phyloP scores from a whole-genome alignment of 2,329 filamentous ascomycete species.

The Seiridium cupressi region DNA sequence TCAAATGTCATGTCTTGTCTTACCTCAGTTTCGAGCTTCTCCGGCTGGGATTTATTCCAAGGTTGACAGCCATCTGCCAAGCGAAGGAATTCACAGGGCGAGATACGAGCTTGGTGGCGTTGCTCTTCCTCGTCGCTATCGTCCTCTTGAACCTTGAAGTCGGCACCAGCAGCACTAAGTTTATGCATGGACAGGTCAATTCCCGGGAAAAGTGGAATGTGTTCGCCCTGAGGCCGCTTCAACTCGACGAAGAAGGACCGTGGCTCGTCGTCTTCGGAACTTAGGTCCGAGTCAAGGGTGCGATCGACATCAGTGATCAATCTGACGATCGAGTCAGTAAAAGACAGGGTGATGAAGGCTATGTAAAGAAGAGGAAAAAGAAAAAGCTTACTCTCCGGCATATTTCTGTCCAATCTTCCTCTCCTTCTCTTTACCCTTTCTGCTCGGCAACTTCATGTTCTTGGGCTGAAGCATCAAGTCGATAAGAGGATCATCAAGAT shows the following conservation, averaged over 20 bases:
- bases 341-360: not conserved
- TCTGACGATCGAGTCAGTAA: slow-evolving; percentile 8
- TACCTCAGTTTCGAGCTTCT: slow-evolving; percentile 13
- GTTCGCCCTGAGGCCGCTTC: slow-evolving; percentile 15
- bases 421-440: not conserved
- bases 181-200: slow-evolving; percentile 15
- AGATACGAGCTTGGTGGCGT: slow-evolving; percentile 32
- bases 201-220: slow-evolving; percentile 18
- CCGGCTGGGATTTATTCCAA: slow-evolving; percentile 19
- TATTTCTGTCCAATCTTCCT: not conserved
- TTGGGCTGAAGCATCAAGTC: slow-evolving; percentile 3
- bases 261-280: slow-evolving; percentile 18
- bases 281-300: slow-evolving; percentile 12
- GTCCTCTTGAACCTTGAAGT: slow-evolving; percentile 12
- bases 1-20: not conserved
- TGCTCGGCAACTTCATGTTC: not conserved
- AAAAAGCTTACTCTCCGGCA: not conserved
- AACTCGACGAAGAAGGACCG: slow-evolving; percentile 20
- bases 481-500: not conserved
- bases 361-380: not conserved
- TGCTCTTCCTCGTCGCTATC: slow-evolving; percentile 35
- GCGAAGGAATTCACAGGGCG: slow-evolving; percentile 38
- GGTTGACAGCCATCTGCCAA: slow-evolving; percentile 33
- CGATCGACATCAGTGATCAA: slow-evolving; percentile 19
- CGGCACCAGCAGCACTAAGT: slow-evolving; percentile 8